These are phyloP conservation scores for Salix caprea DNA, from an alignment of 345 rosid genomes.

Conservation along the genomic window DNA sequence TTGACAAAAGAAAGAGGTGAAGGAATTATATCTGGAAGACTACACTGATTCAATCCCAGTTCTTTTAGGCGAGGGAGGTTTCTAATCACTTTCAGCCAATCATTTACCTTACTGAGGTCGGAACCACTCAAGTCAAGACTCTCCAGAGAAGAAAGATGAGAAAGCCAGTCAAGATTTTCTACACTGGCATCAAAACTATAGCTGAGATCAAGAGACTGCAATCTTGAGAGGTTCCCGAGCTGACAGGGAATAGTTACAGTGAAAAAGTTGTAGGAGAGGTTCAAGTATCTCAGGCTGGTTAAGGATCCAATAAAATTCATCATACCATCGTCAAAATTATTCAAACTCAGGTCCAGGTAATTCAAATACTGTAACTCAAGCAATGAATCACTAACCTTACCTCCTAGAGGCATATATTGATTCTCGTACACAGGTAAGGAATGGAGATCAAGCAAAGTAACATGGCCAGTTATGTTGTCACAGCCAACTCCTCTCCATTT, in stretches of 20 bases:
- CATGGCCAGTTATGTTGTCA: conserved; percentile 7
- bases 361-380: conserved; percentile 31
- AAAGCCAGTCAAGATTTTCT: conserved; percentile 29
- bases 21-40: not conserved
- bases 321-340: conserved; percentile 27
- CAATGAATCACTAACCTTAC: conserved; percentile 39
- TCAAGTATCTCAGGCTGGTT: conserved; percentile 25
- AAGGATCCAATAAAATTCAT: conserved; percentile 30
- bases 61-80: conserved; percentile 10
- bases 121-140: conserved; percentile 1
- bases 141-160: conserved; percentile 12
- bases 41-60: conserved; percentile 1
- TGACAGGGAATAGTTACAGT: conserved; percentile 29
- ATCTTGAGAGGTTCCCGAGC: conserved; percentile 39
- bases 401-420: conserved; percentile 11
- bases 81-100: conserved; percentile 15
- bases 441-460: conserved; percentile 17
- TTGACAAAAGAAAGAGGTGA: not conserved
- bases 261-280: conserved; percentile 36
- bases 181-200: not conserved
- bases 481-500: conserved; percentile 29
- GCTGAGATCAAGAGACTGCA: conserved; percentile 40
- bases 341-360: conserved; percentile 38
- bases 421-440: not conserved
- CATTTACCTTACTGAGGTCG: conserved; percentile 2